Evolutionary conservation across 805 yeast genomes (phyloP).

Genomic region (Zygosaccharomyces gambellarensis): DNA sequence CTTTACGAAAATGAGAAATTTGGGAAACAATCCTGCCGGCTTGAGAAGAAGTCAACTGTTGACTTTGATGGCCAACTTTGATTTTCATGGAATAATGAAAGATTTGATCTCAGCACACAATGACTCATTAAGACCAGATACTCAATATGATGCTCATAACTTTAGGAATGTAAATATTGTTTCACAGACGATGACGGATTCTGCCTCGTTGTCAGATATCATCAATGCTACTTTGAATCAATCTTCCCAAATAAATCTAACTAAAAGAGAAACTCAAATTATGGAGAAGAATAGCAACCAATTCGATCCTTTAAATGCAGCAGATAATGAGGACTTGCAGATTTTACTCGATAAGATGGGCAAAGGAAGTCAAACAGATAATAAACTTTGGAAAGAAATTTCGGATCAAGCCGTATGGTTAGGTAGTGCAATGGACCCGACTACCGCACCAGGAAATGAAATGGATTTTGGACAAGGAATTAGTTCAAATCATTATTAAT

Average conservation of each 20-base stretch:
- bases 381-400: constrained; percentile 70
- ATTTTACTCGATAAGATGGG: constrained; percentile 30
- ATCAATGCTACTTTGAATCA: constrained; percentile 21
- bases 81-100: constrained; percentile 61
- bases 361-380: constrained; percentile 39
- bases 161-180: constrained; percentile 18
- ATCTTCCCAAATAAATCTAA: constrained; percentile 15
- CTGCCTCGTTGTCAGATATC: constrained; percentile 19
- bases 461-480: constrained; percentile 19
- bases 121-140: constrained; percentile 34
- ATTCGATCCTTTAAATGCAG: constrained; percentile 31
- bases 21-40: constrained; percentile 80
- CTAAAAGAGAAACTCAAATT: constrained; percentile 18
- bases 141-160: constrained; percentile 19
- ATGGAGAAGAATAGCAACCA: constrained; percentile 29
- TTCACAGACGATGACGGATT: constrained; percentile 17
- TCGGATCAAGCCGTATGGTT: constrained; percentile 77
- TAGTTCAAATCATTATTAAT: constrained; percentile 5
- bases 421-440: constrained; percentile 37
- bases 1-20: constrained; percentile 67
- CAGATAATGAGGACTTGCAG: constrained; percentile 37
- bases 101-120: constrained; percentile 54
- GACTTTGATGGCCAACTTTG: constrained; percentile 58
- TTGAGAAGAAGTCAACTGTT: constrained; percentile 66
- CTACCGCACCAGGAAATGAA: constrained; percentile 26